Conservation (phyloP, 129 eudicot genomes). For the Flaveria trinervia region DNA sequence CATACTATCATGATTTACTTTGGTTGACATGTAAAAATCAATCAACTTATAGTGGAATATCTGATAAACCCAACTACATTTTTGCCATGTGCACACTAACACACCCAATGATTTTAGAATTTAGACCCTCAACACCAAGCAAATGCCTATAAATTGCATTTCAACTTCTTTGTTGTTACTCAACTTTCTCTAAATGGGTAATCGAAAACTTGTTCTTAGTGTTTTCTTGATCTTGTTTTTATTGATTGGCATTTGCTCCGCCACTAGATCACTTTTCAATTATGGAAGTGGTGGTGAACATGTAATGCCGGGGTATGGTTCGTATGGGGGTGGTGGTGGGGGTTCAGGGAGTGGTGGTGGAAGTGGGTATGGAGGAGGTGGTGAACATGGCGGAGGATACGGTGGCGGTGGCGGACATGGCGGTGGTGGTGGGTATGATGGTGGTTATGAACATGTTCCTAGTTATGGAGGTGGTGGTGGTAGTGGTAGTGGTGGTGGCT, state of each 20-base stretch:
- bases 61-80: slow-evolving; percentile 14
- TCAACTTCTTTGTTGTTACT: slow-evolving; percentile 3
- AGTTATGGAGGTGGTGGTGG: slow-evolving; percentile 46
- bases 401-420: slow-evolving; percentile 39
- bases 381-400: slow-evolving; percentile 35
- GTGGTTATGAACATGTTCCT: slow-evolving; percentile 41
- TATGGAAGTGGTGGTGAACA: slow-evolving; percentile 39
- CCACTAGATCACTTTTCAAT: slow-evolving; percentile 46
- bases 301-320: slow-evolving; percentile 32
- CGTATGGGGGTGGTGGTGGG: slow-evolving; percentile 44
- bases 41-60: too few species aligned
- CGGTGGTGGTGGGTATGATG: slow-evolving; percentile 39
- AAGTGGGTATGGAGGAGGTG: slow-evolving; percentile 39
- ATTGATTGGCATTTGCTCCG: slow-evolving; percentile 46
- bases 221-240: slow-evolving; percentile 42
- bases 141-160: slow-evolving; percentile 38
- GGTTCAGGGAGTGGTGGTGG: slow-evolving; percentile 45
- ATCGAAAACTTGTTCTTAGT: slow-evolving; percentile 25
- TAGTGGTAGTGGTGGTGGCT: slow-evolving; percentile 44
- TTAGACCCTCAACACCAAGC: neutral
- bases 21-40: too few species aligned
- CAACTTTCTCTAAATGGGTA: slow-evolving; percentile 43
- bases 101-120: neutral
- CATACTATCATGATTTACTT: too few species aligned
- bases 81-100: slow-evolving; percentile 40